A percentile compares a stretch with the other conserved stretches of the same genome.
Conservation (phyloP, 495 filamentous ascomycete species). For the Chaetomium cochliodes region DNA sequence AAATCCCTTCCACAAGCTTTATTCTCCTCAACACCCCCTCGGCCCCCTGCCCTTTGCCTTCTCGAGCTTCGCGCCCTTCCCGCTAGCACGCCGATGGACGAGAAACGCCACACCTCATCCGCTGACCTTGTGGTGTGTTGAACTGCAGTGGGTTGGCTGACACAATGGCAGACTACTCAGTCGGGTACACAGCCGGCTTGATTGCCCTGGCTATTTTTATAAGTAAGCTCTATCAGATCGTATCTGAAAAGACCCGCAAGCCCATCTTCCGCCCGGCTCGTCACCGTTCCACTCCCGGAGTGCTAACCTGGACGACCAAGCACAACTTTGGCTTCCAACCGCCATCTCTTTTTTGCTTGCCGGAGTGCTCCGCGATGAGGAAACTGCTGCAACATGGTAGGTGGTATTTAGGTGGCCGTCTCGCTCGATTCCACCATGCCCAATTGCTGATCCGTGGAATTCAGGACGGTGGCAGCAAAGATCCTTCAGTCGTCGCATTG, state of each 20-base stretch:
- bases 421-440: not conserved
- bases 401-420: not conserved
- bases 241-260: too few relatives aligned
- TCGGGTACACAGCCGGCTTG: conserved; percentile 13
- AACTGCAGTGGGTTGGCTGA: not conserved
- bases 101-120: not conserved
- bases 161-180: conserved; percentile 12
- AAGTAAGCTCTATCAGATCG: not conserved
- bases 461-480: not conserved
- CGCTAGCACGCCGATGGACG: not conserved
- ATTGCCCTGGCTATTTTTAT: conserved; percentile 13
- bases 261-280: too few relatives aligned
- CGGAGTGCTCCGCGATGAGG: conserved; percentile 9
- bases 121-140: not conserved
- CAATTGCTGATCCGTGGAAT: not conserved
- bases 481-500: conserved; percentile 12
- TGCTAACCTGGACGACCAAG: not conserved
- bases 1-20: not conserved
- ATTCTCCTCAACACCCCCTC: not conserved
- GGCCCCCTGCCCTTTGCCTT: not conserved
- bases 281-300: too few relatives aligned
- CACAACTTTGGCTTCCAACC: conserved; percentile 14
- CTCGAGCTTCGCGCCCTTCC: too few relatives aligned
- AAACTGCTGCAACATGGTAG: conserved; percentile 17
- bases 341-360: conserved; percentile 12